These are phyloP conservation scores for Tetradesmus obliquus DNA, from an alignment of 139 green algal species.

Conservation along the genomic window DNA sequence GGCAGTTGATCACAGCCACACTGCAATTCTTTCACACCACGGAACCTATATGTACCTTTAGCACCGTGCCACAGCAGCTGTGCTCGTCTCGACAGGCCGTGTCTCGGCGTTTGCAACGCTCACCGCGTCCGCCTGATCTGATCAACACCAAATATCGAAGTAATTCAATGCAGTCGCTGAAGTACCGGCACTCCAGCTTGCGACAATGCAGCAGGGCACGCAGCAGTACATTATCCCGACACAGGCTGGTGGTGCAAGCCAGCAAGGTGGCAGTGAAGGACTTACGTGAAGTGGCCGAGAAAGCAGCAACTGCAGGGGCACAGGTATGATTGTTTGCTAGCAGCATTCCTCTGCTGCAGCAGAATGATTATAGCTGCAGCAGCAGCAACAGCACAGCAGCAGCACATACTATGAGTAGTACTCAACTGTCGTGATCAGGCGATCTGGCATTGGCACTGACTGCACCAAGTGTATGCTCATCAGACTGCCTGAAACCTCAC, in stretches of 20 bases:
- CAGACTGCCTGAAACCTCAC: no score
- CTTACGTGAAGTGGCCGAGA: slow-evolving; percentile 11
- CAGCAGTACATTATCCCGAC: neutral
- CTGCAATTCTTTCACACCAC: neutral
- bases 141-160: neutral
- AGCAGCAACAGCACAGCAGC: slow-evolving; percentile 16
- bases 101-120: neutral
- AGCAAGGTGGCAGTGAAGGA: slow-evolving; percentile 3
- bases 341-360: neutral
- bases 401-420: neutral
- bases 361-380: neutral
- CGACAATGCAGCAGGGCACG: neutral
- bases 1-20: neutral
- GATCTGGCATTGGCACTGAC: neutral
- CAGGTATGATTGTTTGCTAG: slow-evolving; percentile 3
- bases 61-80: neutral
- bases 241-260: slow-evolving; percentile 13
- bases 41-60: neutral
- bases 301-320: slow-evolving; percentile 20
- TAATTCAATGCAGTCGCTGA: neutral
- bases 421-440: neutral
- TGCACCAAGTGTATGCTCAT: neutral
- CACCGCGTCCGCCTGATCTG: neutral
- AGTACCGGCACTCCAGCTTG: neutral
- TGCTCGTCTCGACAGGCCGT: neutral